These are phyloP conservation scores for Hypoxylon perforatum DNA, from an alignment of 495 filamentous ascomycete genomes.

Conservation along the genomic window DNA sequence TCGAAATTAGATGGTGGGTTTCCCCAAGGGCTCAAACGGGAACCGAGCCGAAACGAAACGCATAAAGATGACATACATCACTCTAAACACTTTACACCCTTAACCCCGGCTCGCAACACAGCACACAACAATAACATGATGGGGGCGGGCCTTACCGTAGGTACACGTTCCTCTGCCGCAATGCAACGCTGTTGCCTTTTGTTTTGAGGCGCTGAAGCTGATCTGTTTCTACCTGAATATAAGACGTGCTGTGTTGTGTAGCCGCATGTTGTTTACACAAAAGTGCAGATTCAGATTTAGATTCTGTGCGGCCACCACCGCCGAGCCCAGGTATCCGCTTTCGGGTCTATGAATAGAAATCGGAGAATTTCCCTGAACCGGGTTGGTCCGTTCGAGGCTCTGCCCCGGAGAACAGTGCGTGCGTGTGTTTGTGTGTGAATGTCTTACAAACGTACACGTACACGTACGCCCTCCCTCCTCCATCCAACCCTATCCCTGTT, in stretches of 20 bases:
- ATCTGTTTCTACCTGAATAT: no score
- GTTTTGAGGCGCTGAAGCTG: no score
- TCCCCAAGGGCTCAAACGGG: constrained; percentile 20
- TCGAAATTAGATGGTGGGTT: constrained; percentile 13
- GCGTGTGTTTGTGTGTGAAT: no score
- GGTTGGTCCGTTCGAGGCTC: neutral
- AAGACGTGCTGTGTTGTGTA: no score
- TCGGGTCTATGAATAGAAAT: constrained; percentile 21
- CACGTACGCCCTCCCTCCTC: constrained; percentile 12
- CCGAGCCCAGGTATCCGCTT: neutral
- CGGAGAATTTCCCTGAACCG: constrained; percentile 6
- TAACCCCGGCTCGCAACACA: constrained; percentile 5
- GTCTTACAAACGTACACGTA: neutral
- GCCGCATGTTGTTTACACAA: neutral
- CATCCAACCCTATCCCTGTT: neutral
- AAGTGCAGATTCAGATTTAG: neutral
- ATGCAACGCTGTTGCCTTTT: no score
- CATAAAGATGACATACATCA: constrained; percentile 27
- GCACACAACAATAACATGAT: neutral
- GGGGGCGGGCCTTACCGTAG: no score
- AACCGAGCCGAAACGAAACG: constrained; percentile 28
- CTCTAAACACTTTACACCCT: constrained; percentile 8
- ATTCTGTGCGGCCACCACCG: neutral
- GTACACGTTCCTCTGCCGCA: no score
- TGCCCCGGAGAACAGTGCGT: no score